Percentiles rank a stretch among this genome's conserved stretches.
Conservation (phyloP, 108 stramenopile species). For the Nitzschia sp. region DNA sequence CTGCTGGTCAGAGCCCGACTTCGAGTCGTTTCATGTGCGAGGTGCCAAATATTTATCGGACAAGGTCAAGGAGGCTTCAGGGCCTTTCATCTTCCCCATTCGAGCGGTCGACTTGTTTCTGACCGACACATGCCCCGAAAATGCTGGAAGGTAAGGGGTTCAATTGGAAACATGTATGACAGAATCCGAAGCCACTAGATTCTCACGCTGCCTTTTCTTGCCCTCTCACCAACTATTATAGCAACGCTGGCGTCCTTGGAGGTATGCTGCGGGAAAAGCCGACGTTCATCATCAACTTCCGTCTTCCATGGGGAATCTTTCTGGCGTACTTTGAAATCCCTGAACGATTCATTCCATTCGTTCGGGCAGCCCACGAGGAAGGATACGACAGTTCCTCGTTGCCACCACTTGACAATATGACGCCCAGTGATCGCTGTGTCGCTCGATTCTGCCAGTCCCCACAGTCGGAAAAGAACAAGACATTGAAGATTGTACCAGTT, state of each 20-base stretch:
- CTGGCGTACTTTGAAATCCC: constrained; percentile 86
- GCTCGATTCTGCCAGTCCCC: constrained; percentile 60
- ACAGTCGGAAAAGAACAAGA: constrained; percentile 53
- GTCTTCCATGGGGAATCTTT: constrained; percentile 88
- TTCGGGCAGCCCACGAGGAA: constrained; percentile 43
- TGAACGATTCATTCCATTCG: constrained; percentile 62
- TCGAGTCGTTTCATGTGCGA: constrained; percentile 67
- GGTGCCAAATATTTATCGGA: constrained; percentile 75
- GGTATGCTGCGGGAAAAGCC: constrained; percentile 70
- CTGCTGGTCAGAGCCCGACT: constrained; percentile 70
- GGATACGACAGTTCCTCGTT: constrained; percentile 48
- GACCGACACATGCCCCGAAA: constrained; percentile 73
- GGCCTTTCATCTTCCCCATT: constrained; percentile 58
- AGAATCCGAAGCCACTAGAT: no score
- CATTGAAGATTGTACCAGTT: constrained; percentile 72
- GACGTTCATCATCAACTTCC: constrained; percentile 88
- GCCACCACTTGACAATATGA: constrained; percentile 44
- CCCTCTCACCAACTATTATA: neutral
- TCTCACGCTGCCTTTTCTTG: neutral
- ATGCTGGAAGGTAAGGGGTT: constrained; percentile 67
- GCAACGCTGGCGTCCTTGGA: constrained; percentile 57
- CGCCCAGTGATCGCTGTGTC: constrained; percentile 51
- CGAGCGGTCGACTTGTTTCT: constrained; percentile 82
- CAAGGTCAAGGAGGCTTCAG: constrained; percentile 71
- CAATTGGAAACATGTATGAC: neutral